Percentiles rank a stretch among this genome's conserved stretches.
Evolutionary conservation across 2,329 filamentous ascomycete genomes (phyloP).

Genomic region (Alternaria sp.): DNA sequence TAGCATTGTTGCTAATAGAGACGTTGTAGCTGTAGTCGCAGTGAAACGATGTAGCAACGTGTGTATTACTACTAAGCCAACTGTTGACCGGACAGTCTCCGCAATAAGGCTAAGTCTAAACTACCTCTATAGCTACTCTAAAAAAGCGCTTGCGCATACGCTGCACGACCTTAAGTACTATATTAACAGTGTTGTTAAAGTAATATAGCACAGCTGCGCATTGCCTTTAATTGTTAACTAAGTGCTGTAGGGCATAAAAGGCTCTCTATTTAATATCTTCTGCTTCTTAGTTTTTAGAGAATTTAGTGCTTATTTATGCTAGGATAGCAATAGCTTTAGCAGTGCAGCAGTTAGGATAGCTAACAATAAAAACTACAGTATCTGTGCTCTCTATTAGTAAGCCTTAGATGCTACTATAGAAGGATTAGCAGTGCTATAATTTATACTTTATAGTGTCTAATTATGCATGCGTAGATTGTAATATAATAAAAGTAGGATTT

Average conservation of each 20-base stretch:
- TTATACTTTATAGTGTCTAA: conserved; percentile 40
- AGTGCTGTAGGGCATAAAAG: conserved; percentile 79
- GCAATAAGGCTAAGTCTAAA: conserved; percentile 45
- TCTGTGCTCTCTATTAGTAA: conserved; percentile 4
- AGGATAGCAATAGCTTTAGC: conserved; percentile 32
- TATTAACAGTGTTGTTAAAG: conserved; percentile 86
- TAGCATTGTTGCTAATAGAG: conserved; percentile 80
- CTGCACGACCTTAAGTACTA: conserved; percentile 71
- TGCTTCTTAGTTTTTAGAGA: conserved; percentile 75
- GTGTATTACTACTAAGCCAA: conserved; percentile 73
- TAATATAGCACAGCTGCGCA: conserved; percentile 79
- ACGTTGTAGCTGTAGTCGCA: conserved; percentile 98
- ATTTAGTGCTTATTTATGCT: conserved; percentile 32
- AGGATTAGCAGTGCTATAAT: conserved; percentile 29
- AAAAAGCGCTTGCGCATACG: conserved; percentile 75
- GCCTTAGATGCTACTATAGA: conserved; percentile 27
- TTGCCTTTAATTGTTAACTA: conserved; percentile 84
- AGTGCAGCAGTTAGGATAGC: conserved; percentile 27
- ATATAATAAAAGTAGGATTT: conserved; percentile 11
- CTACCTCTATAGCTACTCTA: conserved; percentile 73
- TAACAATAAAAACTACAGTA: conserved; percentile 33
- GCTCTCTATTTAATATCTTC: conserved; percentile 82
- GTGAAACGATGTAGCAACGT: conserved; percentile 85
- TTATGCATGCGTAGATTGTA: conserved; percentile 14
- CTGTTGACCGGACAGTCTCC: conserved; percentile 50